Conservation (phyloP, 2,329 filamentous ascomycete species). For the Zarea fungicola region DNA sequence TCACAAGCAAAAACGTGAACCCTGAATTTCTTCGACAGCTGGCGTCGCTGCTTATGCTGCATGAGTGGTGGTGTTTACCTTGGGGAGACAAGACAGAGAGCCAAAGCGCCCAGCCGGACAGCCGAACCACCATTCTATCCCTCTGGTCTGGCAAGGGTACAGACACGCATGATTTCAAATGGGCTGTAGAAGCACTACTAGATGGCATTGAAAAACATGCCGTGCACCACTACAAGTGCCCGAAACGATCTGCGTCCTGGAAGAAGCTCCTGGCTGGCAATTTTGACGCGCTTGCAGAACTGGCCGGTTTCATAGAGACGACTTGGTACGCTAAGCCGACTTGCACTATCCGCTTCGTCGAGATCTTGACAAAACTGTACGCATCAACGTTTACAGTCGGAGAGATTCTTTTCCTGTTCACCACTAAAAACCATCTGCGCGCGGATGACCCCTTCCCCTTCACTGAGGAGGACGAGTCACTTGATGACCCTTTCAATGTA, state of each 20-base stretch:
- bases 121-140: neutral
- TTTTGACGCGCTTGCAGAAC: neutral
- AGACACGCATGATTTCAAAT: neutral
- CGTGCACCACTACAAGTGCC: neutral
- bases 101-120: neutral
- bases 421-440: constrained; percentile 3
- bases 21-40: constrained; percentile 9
- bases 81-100: neutral
- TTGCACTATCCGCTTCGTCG: constrained; percentile 7
- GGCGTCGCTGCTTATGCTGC: constrained; percentile 5
- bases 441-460: constrained; percentile 7
- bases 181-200: neutral
- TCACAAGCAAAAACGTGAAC: constrained; percentile 6
- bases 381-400: constrained; percentile 6
- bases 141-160: constrained; percentile 1
- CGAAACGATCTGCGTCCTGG: constrained; percentile 2
- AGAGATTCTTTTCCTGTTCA: constrained; percentile 7
- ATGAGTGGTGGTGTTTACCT: neutral
- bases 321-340: constrained; percentile 7
- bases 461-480: constrained; percentile 6
- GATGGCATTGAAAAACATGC: neutral
- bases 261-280: neutral
- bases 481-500: constrained; percentile 11
- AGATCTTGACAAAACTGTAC: constrained; percentile 7
- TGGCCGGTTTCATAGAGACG: neutral